phyloP scores from a whole-genome alignment of 768 basidiomycete species.

The Pleurotus cornucopiae region DNA sequence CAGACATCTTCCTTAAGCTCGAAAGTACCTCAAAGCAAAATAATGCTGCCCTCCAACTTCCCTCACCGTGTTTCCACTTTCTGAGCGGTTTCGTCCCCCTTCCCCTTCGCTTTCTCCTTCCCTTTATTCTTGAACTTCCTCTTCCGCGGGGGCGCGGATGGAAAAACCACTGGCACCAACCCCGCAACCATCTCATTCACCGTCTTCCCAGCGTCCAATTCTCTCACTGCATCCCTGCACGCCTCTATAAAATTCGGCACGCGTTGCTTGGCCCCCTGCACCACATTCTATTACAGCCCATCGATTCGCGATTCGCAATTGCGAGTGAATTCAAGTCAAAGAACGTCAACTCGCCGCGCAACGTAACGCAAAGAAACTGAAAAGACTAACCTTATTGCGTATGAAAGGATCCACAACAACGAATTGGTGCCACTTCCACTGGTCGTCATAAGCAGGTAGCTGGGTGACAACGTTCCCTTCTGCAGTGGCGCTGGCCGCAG shows the following conservation, averaged over 20 bases:
- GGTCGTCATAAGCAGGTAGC: not conserved
- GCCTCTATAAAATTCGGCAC: not conserved
- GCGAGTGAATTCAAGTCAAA: not conserved
- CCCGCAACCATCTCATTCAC: not conserved
- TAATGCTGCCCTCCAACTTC: too few species aligned
- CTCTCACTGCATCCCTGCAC: not conserved
- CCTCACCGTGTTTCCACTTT: too few species aligned
- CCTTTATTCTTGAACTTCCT: not conserved
- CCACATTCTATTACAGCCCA: not conserved
- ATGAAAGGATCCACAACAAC: conserved; percentile 40
- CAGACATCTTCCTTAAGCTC: too few species aligned
- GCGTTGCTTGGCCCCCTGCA: not conserved
- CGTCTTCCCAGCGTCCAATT: not conserved
- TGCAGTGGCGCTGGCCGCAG: not conserved
- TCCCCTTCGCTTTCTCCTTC: not conserved
- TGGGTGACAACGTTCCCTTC: not conserved
- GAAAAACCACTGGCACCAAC: not conserved
- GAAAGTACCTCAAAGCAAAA: too few species aligned
- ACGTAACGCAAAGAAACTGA: not conserved
- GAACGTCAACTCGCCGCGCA: not conserved
- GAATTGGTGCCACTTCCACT: conserved; percentile 8
- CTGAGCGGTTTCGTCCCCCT: too few species aligned
- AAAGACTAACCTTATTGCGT: conserved; percentile 26
- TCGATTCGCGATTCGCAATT: not conserved
- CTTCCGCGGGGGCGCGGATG: not conserved